Evolutionary conservation across 208 protist species (phyloP).

Genomic region (Acanthamoeba royreba): DNA sequence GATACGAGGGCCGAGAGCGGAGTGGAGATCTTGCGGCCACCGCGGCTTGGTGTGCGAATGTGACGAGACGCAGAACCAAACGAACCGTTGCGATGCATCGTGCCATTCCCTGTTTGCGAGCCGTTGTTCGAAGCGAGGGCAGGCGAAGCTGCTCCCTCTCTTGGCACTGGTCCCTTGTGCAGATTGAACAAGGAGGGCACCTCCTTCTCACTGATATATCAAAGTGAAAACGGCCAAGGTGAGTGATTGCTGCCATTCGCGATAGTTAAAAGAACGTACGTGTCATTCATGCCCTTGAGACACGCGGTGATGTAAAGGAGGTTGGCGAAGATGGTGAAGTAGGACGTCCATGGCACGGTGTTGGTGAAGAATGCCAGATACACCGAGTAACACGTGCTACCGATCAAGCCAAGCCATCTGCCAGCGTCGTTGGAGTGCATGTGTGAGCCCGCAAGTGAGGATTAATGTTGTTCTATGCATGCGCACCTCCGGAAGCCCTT

Average conservation of each 20-base stretch:
- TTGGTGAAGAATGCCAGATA: not conserved
- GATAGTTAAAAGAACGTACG: not conserved
- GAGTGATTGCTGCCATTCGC: not conserved
- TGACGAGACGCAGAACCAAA: not conserved
- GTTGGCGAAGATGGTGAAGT: slow-evolving; percentile 26
- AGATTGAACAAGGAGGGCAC: not conserved
- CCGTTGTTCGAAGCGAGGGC: not conserved
- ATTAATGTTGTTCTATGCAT: no score
- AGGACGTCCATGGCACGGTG: not conserved
- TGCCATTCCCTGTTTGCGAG: no score
- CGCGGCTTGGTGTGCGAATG: not conserved
- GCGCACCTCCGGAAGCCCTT: not conserved
- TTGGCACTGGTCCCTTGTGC: not conserved
- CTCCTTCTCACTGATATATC: not conserved
- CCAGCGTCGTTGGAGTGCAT: not conserved
- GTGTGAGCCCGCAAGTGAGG: no score
- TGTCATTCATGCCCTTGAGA: slow-evolving; percentile 3
- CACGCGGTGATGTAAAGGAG: not conserved
- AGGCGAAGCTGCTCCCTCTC: not conserved
- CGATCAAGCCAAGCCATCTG: not conserved
- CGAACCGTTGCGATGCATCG: not conserved
- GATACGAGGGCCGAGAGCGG: not conserved
- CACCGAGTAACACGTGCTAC: not conserved
- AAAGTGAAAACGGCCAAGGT: not conserved
- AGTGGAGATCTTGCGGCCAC: not conserved